Base-by-base conservation (phyloP, 75 land plant species). In the Ceratopteris richardii region DNA sequence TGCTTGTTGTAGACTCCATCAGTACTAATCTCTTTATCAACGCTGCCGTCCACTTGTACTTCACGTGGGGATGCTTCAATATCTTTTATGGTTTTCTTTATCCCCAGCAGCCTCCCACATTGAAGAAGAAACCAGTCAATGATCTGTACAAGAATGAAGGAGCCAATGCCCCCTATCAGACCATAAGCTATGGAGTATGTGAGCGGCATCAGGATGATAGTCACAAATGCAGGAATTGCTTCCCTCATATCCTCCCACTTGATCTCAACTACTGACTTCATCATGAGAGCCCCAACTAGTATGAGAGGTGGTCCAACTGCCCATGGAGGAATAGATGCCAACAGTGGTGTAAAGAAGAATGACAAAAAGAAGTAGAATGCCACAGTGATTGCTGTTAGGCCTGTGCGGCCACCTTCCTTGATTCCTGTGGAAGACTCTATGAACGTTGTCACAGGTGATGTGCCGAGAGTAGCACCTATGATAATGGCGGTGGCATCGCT, bases 251-350 rank as follows among this genome's bases (percentile, higher is more conserved):
- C 70, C 13, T 65, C 74, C 74, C 74, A 72, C 20, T 72, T 27
- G 55, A 72, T 60, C 56, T 72, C 74, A 16, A 31, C 31, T 31
- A 66, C 74, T 12, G 69, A 30, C 56, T 72, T 72, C 70, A 72
- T 63, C 74, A 72, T 72, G 28, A 63, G 63, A 22, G 30, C 78
- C 1, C 73, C 81, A 1, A 91, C 97, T 56, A 88, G 56, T n/a
- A 91, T 74, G 20, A 91, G 76, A 0, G 97, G 62, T 0, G 97
- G 94, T 59, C 97, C 97, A 0, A 88, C 77, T 10, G 94, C 97
- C 97, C 97, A 92, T 9, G 94, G 74, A 1, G 97, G 97, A 0
- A 92, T 84, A 28, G 75, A 80, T 0, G 82, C 73, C 41, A 88
- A 30, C 42, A 92, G 60, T 0, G 97, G 97, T 0, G 84, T 73